phyloP scores from a whole-genome alignment of 805 yeast species.

The Kuraishia borneana region DNA sequence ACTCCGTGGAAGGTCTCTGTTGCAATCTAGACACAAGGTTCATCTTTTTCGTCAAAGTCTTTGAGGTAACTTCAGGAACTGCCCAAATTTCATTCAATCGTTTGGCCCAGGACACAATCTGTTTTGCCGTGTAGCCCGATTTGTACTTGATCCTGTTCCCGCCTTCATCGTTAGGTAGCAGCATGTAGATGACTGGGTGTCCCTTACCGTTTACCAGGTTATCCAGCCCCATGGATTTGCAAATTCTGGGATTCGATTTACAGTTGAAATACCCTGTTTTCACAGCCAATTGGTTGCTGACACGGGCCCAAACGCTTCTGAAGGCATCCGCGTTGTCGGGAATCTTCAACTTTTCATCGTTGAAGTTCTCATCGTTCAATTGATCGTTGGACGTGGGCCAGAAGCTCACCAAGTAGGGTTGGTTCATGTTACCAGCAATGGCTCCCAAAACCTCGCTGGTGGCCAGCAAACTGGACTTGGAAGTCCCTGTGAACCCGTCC shows the following conservation, averaged over 20 bases:
- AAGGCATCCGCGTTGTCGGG: slow-evolving; percentile 33
- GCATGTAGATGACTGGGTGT: slow-evolving; percentile 15
- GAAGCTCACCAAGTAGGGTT: slow-evolving; percentile 50
- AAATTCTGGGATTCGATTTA: slow-evolving; percentile 33
- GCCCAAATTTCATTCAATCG: slow-evolving; percentile 35
- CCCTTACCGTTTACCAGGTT: slow-evolving; percentile 13
- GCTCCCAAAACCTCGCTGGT: slow-evolving; percentile 32
- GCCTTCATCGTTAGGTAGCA: slow-evolving; percentile 42
- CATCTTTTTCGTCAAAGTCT: slow-evolving; percentile 13
- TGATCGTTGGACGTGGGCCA: slow-evolving; percentile 48
- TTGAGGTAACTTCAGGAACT: slow-evolving; percentile 19
- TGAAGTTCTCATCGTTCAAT: slow-evolving; percentile 20
- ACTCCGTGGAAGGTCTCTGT: slow-evolving; percentile 11
- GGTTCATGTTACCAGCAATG: slow-evolving; percentile 35
- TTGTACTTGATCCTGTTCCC: slow-evolving; percentile 36
- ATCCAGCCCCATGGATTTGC: slow-evolving; percentile 37
- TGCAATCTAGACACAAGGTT: slow-evolving; percentile 6
- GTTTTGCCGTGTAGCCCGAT: slow-evolving; percentile 11
- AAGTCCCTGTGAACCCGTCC: slow-evolving; percentile 23
- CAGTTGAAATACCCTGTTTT: slow-evolving; percentile 53
- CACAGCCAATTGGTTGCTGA: slow-evolving; percentile 37
- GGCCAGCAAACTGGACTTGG: slow-evolving; percentile 9
- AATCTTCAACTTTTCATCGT: slow-evolving; percentile 16
- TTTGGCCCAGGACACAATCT: slow-evolving; percentile 30
- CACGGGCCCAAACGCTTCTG: slow-evolving; percentile 45